A percentile compares a stretch with the other conserved stretches of the same genome.
Conservation (phyloP, 768 basidiomycete species). For the Hypsizygus marmoreus region DNA sequence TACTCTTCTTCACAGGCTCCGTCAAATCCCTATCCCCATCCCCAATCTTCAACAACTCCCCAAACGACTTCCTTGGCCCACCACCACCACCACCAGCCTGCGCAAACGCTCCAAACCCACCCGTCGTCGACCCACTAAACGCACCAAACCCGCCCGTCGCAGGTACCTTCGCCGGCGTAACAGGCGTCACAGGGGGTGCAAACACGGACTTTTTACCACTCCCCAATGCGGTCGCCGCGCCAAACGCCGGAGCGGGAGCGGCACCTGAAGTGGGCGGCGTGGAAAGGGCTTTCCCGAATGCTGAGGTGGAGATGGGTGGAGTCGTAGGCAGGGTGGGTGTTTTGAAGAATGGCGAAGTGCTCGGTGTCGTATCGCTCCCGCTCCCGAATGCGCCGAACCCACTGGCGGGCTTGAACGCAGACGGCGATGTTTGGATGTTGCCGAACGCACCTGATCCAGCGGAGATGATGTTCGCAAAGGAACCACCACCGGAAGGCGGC, state of each 20-base stretch:
- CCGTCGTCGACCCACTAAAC: slow-evolving; percentile 44
- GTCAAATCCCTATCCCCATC: slow-evolving; percentile 29
- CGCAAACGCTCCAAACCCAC: slow-evolving; percentile 47
- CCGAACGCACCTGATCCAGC: slow-evolving; percentile 38
- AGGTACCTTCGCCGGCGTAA: slow-evolving; percentile 29
- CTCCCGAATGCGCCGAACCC: slow-evolving; percentile 54
- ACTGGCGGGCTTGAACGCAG: slow-evolving; percentile 40
- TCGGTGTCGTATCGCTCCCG: slow-evolving; percentile 36
- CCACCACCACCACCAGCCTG: too few species aligned
- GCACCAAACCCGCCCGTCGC: slow-evolving; percentile 50
- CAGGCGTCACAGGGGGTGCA: slow-evolving; percentile 20
- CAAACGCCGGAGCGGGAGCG: slow-evolving; percentile 35
- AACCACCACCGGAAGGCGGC: slow-evolving; percentile 24
- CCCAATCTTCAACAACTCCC: slow-evolving; percentile 55
- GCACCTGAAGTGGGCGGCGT: slow-evolving; percentile 22
- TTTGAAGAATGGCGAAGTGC: slow-evolving; percentile 58
- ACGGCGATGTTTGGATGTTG: slow-evolving; percentile 35
- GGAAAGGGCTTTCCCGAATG: slow-evolving; percentile 30
- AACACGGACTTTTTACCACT: slow-evolving; percentile 34
- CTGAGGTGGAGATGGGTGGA: slow-evolving; percentile 38
- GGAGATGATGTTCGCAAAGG: slow-evolving; percentile 11
- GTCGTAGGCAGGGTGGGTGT: slow-evolving; percentile 32
- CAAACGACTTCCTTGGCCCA: slow-evolving; percentile 53
- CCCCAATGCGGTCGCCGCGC: slow-evolving; percentile 38
- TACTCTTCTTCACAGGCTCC: slow-evolving; percentile 21